A percentile compares a stretch with the other conserved stretches of the same genome.
phyloP scores from a whole-genome alignment of 805 yeast genomes.

The Hanseniaspora osmophila region DNA sequence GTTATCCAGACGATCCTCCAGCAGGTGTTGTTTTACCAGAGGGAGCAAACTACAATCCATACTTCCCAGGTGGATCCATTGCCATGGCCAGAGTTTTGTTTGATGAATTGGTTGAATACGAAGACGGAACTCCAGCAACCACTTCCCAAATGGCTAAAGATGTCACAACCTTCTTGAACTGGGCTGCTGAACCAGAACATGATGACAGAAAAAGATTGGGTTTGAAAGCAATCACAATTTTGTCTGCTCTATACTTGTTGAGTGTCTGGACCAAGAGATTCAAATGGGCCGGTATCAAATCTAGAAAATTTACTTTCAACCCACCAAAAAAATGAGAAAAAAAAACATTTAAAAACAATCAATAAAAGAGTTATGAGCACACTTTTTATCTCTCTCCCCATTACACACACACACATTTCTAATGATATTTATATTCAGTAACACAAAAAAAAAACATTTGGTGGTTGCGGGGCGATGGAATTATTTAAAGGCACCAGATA shows the following conservation, averaged over 20 bases:
- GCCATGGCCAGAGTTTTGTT: slow-evolving; percentile 98
- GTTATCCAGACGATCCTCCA: slow-evolving; percentile 97
- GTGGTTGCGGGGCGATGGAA: too few species aligned
- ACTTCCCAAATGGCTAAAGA: slow-evolving; percentile 99
- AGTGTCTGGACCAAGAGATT: slow-evolving; percentile 90
- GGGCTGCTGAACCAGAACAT: slow-evolving; percentile 98
- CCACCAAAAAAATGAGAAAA: slow-evolving; percentile 83
- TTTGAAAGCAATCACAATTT: slow-evolving; percentile 73
- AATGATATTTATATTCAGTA: too few species aligned
- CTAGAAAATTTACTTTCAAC: slow-evolving; percentile 82
- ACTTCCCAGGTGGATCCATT: slow-evolving; percentile 99
- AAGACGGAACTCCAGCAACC: slow-evolving; percentile 97
- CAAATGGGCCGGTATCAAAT: slow-evolving; percentile 95
- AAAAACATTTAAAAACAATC: neutral
- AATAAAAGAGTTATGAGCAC: neutral
- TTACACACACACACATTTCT: too few species aligned
- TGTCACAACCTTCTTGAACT: slow-evolving; percentile 86
- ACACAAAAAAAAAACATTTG: too few species aligned
- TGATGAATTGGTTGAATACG: slow-evolving; percentile 94
- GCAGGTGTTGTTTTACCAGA: slow-evolving; percentile 90
- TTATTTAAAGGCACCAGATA: too few species aligned
- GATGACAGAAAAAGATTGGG: slow-evolving; percentile 97
- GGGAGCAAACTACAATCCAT: slow-evolving; percentile 96
- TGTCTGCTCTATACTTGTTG: slow-evolving; percentile 65
- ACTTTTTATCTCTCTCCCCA: too few species aligned